Base-by-base conservation (phyloP, 2,329 filamentous ascomycete species). In the Fusarium sp. region DNA sequence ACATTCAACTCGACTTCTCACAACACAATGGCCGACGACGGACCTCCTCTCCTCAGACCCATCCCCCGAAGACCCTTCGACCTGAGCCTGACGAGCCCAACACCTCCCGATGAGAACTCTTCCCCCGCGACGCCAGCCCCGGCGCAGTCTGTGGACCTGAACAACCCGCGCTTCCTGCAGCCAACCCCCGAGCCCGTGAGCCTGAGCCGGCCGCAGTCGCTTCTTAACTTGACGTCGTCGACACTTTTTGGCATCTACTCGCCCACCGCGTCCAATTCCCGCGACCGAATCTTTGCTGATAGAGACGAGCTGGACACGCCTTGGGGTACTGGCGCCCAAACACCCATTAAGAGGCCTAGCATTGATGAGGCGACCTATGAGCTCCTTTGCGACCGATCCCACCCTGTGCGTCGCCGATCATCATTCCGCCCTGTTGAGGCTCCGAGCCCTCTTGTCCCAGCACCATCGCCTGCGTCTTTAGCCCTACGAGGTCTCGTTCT, bases 171-270 rank as follows among this genome's bases (percentile, higher is more conserved):
- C 31, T 77, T 80, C 64, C 66, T 81, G 24, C 86, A 84, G 73
- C 87, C 86, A 72, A 88, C 78, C 6, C 75, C 80, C 52, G 79
- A 82, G 33, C 76, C 78, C 45, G 59, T 35, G 43, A 78, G 57
- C 84, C 88, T 91, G 74, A 92, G 89, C 80, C 91, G 94, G 68
- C 93, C 92, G 27, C 91, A 93, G 74, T 98, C 95, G 11, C 90
- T 95, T 67, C 86, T 95, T 80, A 97, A 98, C 81, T 88, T 99
- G 69, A 98, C 95, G 5, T 92, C 94, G 11, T 95, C 95, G 3
- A 98, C 97, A 0, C 89, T 99, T 6, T 94, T 93, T 76, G 96
- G 97, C 64, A 99, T 99, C 79, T 99, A 97, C 86, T 92, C 92
- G 13, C 91, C 91, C 8, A 90, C 90, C 1, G 88, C 88, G 35